Evolutionary conservation across 2,329 filamentous ascomycete species (phyloP).

Genomic region (Dendrostoma leiphaemia): DNA sequence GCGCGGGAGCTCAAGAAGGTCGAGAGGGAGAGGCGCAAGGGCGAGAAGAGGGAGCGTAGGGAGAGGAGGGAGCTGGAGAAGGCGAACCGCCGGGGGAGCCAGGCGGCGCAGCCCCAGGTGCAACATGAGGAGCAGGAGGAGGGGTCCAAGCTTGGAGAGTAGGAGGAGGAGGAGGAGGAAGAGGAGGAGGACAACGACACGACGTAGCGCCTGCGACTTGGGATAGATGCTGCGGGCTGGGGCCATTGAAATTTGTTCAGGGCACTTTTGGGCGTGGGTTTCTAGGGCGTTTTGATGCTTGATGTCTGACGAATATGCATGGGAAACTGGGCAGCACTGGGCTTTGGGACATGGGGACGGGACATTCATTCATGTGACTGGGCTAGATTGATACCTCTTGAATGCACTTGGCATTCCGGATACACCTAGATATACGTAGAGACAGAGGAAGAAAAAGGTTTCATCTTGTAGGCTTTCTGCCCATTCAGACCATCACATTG

Average conservation of each 20-base stretch:
- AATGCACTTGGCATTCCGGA: background rate
- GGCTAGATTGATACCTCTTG: background rate
- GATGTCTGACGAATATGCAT: background rate
- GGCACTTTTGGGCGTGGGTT: too few species aligned
- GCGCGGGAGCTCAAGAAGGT: slow-evolving; percentile 33
- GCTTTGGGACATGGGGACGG: background rate
- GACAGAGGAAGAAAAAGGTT: background rate
- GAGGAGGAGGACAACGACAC: too few species aligned
- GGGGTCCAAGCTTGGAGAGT: background rate
- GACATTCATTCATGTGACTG: background rate
- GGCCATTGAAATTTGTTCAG: too few species aligned
- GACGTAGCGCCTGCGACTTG: too few species aligned
- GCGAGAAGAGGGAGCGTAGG: slow-evolving; percentile 10
- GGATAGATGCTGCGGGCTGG: too few species aligned
- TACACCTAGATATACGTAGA: background rate
- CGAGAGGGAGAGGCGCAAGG: slow-evolving; percentile 26
- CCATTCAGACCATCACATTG: too few species aligned
- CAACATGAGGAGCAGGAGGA: background rate
- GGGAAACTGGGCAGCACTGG: background rate
- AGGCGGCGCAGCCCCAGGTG: background rate
- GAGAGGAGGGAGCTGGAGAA: slow-evolving; percentile 3
- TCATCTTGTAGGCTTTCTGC: too few species aligned
- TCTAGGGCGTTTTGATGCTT: background rate
- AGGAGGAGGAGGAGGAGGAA: background rate
- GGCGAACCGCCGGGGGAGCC: background rate